These are phyloP conservation scores for Botryosphaeria agaves DNA, from an alignment of 2,329 filamentous ascomycete species.

Conservation along the genomic window DNA sequence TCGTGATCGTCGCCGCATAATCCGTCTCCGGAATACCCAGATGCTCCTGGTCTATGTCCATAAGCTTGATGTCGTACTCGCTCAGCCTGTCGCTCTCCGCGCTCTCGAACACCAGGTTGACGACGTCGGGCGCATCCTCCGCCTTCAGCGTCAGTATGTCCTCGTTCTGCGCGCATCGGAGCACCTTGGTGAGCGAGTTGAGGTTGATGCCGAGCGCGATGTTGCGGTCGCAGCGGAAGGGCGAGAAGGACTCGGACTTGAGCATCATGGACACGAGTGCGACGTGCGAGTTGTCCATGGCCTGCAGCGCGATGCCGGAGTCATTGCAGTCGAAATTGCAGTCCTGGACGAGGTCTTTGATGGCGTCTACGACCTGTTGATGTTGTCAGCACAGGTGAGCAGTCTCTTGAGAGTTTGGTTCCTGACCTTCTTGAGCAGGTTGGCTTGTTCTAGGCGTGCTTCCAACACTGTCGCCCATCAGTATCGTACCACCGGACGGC, in stretches of 20 bases:
- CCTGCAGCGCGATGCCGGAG: slow-evolving; percentile 91
- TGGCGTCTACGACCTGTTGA: slow-evolving; percentile 79
- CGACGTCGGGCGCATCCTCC: slow-evolving; percentile 85
- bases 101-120: slow-evolving; percentile 94
- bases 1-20: slow-evolving; percentile 76
- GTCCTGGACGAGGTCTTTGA: slow-evolving; percentile 98
- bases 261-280: slow-evolving; percentile 98
- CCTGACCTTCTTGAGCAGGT: slow-evolving; percentile 80
- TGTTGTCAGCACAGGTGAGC: slow-evolving; percentile 6
- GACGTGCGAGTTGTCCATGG: slow-evolving; percentile 99
- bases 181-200: slow-evolving; percentile 88
- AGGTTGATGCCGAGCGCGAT: slow-evolving; percentile 97
- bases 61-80: slow-evolving; percentile 99
- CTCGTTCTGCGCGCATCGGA: slow-evolving; percentile 84
- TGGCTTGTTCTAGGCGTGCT: slow-evolving; percentile 89
- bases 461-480: slow-evolving; percentile 53
- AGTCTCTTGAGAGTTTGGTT: background rate
- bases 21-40: slow-evolving; percentile 98
- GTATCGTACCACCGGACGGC: too few species aligned
- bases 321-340: slow-evolving; percentile 99
- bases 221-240: slow-evolving; percentile 97
- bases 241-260: slow-evolving; percentile 84
- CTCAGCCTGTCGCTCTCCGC: slow-evolving; percentile 73
- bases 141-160: slow-evolving; percentile 95
- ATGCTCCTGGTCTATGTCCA: slow-evolving; percentile 99